A percentile compares a stretch with the other conserved stretches of the same genome.
Conservation (phyloP, 495 filamentous ascomycete genomes). For the Hypoxylon intermedium region DNA sequence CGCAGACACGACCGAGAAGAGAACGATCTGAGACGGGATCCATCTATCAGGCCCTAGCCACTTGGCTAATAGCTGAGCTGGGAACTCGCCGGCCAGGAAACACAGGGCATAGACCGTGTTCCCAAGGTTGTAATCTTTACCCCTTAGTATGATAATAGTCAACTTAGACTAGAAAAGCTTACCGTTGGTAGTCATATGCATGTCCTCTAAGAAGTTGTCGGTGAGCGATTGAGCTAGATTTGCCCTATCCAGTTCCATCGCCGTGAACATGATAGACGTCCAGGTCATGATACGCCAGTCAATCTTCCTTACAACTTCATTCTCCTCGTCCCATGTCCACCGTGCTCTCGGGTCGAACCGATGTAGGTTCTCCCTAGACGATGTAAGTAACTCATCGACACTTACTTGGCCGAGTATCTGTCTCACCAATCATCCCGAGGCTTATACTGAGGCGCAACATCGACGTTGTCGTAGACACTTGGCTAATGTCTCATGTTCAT, state of each 20-base stretch:
- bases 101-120: constrained; percentile 74
- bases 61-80: constrained; percentile 78
- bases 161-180: background rate
- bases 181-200: constrained; percentile 49
- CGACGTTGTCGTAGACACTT: constrained; percentile 56
- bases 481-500: constrained; percentile 37
- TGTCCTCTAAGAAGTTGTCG: constrained; percentile 49
- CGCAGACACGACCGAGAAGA: constrained; percentile 75
- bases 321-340: constrained; percentile 55
- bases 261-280: constrained; percentile 83
- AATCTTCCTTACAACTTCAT: constrained; percentile 47
- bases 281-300: constrained; percentile 59
- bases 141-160: background rate
- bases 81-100: constrained; percentile 76
- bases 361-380: constrained; percentile 54
- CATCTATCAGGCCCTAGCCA: constrained; percentile 82
- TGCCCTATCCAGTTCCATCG: constrained; percentile 78
- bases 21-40: constrained; percentile 83
- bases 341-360: constrained; percentile 50
- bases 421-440: constrained; percentile 49
- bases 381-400: background rate
- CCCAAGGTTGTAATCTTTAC: constrained; percentile 72
- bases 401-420: background rate
- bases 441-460: constrained; percentile 46
- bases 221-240: constrained; percentile 60